Evolutionary conservation across 202 grass and related monocot species (phyloP), one percentile per base, ranked within the genome.

Genomic region (Musa balbisiana): DNA sequence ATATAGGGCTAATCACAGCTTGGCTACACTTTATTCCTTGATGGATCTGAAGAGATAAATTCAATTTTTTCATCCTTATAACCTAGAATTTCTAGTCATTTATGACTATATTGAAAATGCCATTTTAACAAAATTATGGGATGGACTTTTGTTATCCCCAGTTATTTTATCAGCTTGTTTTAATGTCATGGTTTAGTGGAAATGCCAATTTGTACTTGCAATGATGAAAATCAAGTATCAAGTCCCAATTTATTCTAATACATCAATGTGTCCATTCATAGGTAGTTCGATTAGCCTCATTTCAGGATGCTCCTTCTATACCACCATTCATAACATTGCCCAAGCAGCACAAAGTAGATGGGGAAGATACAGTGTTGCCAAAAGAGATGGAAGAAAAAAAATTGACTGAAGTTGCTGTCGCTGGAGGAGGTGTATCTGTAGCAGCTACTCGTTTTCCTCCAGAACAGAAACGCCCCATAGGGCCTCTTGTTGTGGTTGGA

Each of bases 241-340:
- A 76, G 1, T 63, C 20, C 8, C 8, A 82, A 24, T 52, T 68
- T 43, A 25, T 51, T 67, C 27, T n/a, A 65, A 63, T 55, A 64
- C 79, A 50, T 55, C 50, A 64, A 74, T 64, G 54, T 60, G 23
- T 53, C 43, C 25, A 79, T 70, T 81, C 76, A 49, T 80, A 98
- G 95, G 91, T 98, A 75, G 95, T 98, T 81, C 90, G 95, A 21
- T 81, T 98, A 78, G 95, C 95, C 74, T 98, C 95, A 58, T 98
- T 98, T 89, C 95, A 98, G 89, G 80, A 98, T 68, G 74, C 87
- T 71, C 86, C 95, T 19, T 99, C 89, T 11, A 92, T 99, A 88
- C 95, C 95, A 53, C 95, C 91, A 2, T 99, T 99, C 88, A 82
- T 99, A 87, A 87, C 85, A 54, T 75, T 94, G 77, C 91, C 91